These are phyloP conservation scores for Geranium incanum DNA, from an alignment of 441 rosid genomes.

Conservation along the genomic window DNA sequence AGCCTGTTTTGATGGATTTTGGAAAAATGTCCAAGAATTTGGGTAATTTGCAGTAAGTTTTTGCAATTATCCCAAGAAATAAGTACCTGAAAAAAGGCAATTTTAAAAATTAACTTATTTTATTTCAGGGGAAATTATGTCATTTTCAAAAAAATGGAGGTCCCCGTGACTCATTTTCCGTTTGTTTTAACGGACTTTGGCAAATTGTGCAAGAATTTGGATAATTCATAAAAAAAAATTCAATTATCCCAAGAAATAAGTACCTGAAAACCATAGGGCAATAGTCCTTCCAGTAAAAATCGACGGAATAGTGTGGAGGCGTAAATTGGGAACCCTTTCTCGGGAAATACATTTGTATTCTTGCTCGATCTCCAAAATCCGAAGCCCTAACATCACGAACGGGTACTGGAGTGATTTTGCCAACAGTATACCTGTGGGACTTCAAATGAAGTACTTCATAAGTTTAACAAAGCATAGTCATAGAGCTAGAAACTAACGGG, in stretches of 20 bases:
- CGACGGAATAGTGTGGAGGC: constrained; percentile 78
- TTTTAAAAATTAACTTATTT: constrained; percentile 10
- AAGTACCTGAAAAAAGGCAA: constrained; percentile 86
- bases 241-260: not conserved
- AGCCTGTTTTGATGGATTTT: too few species aligned
- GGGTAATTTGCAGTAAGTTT: too few species aligned
- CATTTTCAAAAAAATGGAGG: too few species aligned
- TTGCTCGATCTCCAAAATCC: constrained; percentile 82
- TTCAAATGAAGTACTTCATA: not conserved
- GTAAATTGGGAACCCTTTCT: constrained; percentile 81
- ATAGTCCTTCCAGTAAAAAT: constrained; percentile 92
- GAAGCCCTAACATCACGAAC: constrained; percentile 79
- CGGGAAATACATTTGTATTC: constrained; percentile 90
- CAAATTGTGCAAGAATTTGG: too few species aligned
- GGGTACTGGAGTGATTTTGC: constrained; percentile 92
- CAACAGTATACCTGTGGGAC: constrained; percentile 62
- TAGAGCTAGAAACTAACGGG: too few species aligned
- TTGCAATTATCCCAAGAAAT: not conserved
- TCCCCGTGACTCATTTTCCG: too few species aligned
- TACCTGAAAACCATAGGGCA: constrained; percentile 99
- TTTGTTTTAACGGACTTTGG: too few species aligned
- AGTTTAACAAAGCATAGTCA: constrained; percentile 1
- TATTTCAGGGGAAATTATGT: too few species aligned
- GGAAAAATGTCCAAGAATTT: too few species aligned
- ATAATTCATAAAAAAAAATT: too few species aligned